These are phyloP conservation scores for Calocybe gangraenosa DNA, from an alignment of 768 basidiomycete genomes.

Conservation along the genomic window DNA sequence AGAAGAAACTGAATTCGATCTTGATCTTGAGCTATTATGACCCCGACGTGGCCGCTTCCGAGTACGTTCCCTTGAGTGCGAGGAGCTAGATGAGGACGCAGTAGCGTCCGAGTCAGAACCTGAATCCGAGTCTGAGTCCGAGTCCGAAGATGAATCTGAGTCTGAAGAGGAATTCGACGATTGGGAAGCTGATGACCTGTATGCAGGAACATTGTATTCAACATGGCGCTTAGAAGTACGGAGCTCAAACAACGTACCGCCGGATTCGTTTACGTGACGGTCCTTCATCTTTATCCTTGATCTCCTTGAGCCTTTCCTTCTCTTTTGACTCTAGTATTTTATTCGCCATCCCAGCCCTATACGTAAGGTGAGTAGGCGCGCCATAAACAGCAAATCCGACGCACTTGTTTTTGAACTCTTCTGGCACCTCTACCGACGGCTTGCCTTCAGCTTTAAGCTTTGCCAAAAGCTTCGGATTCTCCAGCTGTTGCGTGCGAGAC, in stretches of 20 bases:
- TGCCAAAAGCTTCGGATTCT: conserved; percentile 65
- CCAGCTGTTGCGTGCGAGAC: conserved; percentile 80
- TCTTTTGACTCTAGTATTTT: conserved; percentile 81
- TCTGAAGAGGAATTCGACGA: conserved; percentile 26
- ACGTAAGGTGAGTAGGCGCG: neutral
- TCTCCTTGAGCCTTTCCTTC: conserved; percentile 57
- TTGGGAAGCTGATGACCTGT: conserved; percentile 14
- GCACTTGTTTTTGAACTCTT: conserved; percentile 84
- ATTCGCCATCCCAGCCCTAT: conserved; percentile 76
- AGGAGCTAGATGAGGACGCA: conserved; percentile 28
- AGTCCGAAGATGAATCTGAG: conserved; percentile 32
- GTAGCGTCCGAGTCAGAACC: conserved; percentile 42
- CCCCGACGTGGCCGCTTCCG: conserved; percentile 30
- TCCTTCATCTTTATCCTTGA: conserved; percentile 32
- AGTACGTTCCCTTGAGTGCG: conserved; percentile 40
- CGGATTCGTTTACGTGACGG: conserved; percentile 34
- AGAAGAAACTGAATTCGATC: conserved; percentile 10
- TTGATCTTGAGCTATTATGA: conserved; percentile 16
- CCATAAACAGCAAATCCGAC: conserved; percentile 19
- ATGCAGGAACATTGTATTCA: neutral
- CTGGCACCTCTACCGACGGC: conserved; percentile 81
- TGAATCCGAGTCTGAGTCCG: conserved; percentile 34
- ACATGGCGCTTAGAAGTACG: neutral
- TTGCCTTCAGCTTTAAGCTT: conserved; percentile 69
- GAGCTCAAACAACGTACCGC: conserved; percentile 23